These are phyloP conservation scores for Caryopteris hybrid DNA, from an alignment of 305 asterid species.

Conservation along the genomic window DNA sequence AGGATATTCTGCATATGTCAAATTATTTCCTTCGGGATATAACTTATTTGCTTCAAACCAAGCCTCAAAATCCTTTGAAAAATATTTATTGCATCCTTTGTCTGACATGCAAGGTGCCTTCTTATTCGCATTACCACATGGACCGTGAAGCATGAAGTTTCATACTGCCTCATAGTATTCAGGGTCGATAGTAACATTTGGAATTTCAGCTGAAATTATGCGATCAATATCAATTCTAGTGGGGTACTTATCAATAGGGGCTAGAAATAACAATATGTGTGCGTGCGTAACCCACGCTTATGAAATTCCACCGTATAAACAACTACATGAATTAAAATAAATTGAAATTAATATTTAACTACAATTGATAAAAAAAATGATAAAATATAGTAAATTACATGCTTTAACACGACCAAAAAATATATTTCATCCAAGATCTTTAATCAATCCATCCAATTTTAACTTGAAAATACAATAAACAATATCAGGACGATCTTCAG, in stretches of 20 bases:
- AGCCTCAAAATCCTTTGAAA: neutral
- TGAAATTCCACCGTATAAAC: neutral
- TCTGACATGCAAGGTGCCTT: neutral
- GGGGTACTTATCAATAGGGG: neutral
- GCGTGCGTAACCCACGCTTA: neutral
- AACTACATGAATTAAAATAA: neutral
- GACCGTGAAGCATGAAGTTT: neutral
- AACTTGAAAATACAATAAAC: neutral
- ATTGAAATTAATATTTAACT: neutral
- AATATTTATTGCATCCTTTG: neutral
- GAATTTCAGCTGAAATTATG: neutral
- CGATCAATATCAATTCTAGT: neutral
- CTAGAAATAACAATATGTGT: neutral
- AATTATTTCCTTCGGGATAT: no score
- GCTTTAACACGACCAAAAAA: neutral
- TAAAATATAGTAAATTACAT: neutral
- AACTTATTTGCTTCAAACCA: no score
- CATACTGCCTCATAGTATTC: neutral
- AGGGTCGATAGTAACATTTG: neutral
- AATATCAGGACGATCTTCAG: neutral
- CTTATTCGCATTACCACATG: neutral
- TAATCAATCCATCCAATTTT: neutral
- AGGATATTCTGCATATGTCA: no score
- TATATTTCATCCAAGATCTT: neutral
- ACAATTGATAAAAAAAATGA: no score